Conservation (phyloP, 208 protist genomes). For the Acanthamoeba healyi region DNA sequence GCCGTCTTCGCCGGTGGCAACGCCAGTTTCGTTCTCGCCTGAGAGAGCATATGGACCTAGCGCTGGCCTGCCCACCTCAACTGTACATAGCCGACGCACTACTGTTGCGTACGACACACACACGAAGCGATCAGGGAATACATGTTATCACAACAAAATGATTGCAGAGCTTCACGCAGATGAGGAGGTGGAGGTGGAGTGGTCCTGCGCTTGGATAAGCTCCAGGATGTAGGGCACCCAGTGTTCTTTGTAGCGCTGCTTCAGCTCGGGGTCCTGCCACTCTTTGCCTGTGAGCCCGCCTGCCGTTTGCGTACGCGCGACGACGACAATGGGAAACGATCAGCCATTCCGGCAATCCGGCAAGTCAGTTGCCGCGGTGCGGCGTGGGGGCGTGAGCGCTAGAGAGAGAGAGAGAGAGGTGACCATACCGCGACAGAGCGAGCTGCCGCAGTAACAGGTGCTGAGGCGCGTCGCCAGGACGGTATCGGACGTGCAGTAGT, state of each 20-base stretch:
- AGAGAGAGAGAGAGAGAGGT: background rate
- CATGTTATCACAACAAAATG: too few relatives aligned
- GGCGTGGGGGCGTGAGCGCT: too few relatives aligned
- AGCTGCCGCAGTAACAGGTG: constrained; percentile 14
- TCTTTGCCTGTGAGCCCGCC: constrained; percentile 49
- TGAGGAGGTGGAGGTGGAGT: background rate
- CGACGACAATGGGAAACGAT: too few relatives aligned
- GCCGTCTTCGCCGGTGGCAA: background rate
- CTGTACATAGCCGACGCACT: background rate
- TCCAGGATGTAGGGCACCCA: constrained; percentile 41
- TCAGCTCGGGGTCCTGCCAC: constrained; percentile 25
- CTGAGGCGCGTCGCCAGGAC: constrained; percentile 22
- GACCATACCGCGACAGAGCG: constrained; percentile 17
- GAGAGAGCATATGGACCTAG: too few relatives aligned
- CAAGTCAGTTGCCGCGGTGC: too few relatives aligned
- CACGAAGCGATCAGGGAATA: too few relatives aligned
- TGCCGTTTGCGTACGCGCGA: too few relatives aligned
- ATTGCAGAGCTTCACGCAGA: background rate
- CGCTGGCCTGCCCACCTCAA: too few relatives aligned
- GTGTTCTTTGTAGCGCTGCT: background rate
- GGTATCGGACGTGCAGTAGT: constrained; percentile 63
- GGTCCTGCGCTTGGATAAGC: background rate
- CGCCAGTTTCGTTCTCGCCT: background rate
- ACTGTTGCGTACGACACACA: too few relatives aligned
- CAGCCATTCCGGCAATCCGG: too few relatives aligned